Evolutionary conservation across 768 basidiomycete species (phyloP).

Genomic region (Russula virescens): DNA sequence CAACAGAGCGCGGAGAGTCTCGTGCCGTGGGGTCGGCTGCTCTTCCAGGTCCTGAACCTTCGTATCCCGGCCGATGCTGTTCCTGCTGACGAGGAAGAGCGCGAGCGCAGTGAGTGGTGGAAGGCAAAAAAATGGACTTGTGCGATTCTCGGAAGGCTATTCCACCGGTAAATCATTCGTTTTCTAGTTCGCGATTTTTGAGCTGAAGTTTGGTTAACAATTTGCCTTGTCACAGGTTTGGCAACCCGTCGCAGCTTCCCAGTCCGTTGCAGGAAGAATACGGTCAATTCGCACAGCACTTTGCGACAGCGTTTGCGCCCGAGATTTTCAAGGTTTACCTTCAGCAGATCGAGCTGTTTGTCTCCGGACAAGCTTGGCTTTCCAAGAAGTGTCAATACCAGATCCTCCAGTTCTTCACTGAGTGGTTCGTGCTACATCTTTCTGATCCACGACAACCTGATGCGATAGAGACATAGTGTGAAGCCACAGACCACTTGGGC

Average conservation of each 20-base stretch:
- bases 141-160: constrained; percentile 68
- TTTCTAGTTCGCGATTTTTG: not conserved
- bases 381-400: constrained; percentile 80
- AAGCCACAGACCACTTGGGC: constrained; percentile 92
- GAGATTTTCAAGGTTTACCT: constrained; percentile 83
- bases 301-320: constrained; percentile 72
- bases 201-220: not conserved
- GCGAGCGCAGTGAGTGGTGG: constrained; percentile 84
- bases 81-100: constrained; percentile 66
- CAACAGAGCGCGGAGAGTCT: constrained; percentile 72
- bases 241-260: constrained; percentile 84
- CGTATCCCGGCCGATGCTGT: constrained; percentile 59
- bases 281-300: constrained; percentile 66
- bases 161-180: constrained; percentile 50
- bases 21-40: constrained; percentile 81
- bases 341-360: constrained; percentile 60
- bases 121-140: constrained; percentile 93
- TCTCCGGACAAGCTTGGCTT: constrained; percentile 71
- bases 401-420: constrained; percentile 79
- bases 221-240: constrained; percentile 45
- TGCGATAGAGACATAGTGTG: constrained; percentile 44
- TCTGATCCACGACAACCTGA: not conserved
- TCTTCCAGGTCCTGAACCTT: constrained; percentile 76
- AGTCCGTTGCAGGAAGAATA: constrained; percentile 65
- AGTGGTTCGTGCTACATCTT: constrained; percentile 53